Evolutionary conservation across 192 early-diverging fungal species (phyloP), one percentile per base, ranked within the genome.

Genomic region (Coemansia sp.): DNA sequence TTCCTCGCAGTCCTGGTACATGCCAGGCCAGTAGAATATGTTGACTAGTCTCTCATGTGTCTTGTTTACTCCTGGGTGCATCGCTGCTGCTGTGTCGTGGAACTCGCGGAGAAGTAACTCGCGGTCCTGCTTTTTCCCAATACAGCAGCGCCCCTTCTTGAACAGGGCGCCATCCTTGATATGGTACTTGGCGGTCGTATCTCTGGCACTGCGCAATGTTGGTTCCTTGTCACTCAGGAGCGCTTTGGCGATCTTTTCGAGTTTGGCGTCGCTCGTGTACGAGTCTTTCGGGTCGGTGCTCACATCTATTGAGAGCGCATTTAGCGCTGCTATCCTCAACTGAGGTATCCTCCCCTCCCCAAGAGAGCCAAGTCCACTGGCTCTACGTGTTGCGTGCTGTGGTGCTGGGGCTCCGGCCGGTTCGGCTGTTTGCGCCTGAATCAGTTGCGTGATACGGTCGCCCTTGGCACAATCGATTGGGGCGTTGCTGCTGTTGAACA

Each of bases 1-100:
- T 9, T 66, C 54, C 0, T 58, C 53, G 4, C 42, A 36, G 35
- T 73, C 65, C 2, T 41, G 40, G 0, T 45, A 47, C 65, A 67
- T 67, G 1, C 39, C 4, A 0, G 42, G 14, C 71, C 65, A 67
- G 31, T 63, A 67, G 38, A 51, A 73, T 11, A 35, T 1, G 8
- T 19, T 4, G 0, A 59, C 20, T 9, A 73, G 43, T 9, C 14
- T 45, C 2, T 51, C 9, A n/a, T 67, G 63, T 8, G 65, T 73
- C 24, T 37, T 45, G 7, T 67, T 41, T 1, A 67, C 43, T 0
- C 51, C 67, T 15, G 54, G 25, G 32, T 70, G 61, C 42, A 64
- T 57, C 15, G 42, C 42, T n/a, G 11, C 14, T 25, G 32, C 35
- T 22, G 20, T 62, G 20, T 69, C 67, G 15, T 69, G 67, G 39